Percentiles rank a stretch among this genome's conserved stretches.
Conservation (phyloP, 176 grass and related monocot genomes). For the Carex myosuroides region DNA sequence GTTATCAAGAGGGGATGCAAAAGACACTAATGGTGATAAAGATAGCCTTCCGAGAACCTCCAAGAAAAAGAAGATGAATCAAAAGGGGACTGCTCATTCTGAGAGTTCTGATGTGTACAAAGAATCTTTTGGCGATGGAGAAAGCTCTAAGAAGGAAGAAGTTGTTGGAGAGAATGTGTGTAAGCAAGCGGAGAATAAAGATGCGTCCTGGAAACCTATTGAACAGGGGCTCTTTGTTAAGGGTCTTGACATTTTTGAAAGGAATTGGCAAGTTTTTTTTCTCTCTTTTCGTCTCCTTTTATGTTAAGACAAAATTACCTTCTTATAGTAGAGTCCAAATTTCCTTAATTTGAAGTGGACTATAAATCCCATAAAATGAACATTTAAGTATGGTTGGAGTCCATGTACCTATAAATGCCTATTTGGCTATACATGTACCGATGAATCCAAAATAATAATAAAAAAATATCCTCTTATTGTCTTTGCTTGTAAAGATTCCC, state of each 20-base stretch:
- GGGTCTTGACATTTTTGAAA: conserved; percentile 91
- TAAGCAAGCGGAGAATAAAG: conserved; percentile 39
- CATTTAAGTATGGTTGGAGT: background rate
- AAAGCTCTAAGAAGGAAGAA: conserved; percentile 63
- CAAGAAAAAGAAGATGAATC: conserved; percentile 49
- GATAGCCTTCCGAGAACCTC: conserved; percentile 47
- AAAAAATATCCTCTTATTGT: background rate
- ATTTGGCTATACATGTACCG: background rate
- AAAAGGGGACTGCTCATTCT: conserved; percentile 34
- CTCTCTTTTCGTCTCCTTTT: background rate
- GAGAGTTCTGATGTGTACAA: conserved; percentile 41
- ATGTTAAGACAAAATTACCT: background rate
- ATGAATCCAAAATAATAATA: background rate
- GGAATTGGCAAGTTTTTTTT: conserved; percentile 51
- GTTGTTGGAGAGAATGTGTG: conserved; percentile 58
- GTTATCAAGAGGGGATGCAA: conserved; percentile 43
- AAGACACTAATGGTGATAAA: conserved; percentile 45
- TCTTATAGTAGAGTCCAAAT: background rate
- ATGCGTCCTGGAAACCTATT: conserved; percentile 63
- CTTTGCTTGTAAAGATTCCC: background rate
- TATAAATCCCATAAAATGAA: background rate
- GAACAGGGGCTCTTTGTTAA: conserved; percentile 90
- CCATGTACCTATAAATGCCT: background rate
- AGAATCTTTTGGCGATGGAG: conserved; percentile 42
- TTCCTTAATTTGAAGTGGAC: background rate